A percentile compares a stretch with the other conserved stretches of the same genome.
Conservation (phyloP, 495 filamentous ascomycete species). For the Podospora appendiculata region DNA sequence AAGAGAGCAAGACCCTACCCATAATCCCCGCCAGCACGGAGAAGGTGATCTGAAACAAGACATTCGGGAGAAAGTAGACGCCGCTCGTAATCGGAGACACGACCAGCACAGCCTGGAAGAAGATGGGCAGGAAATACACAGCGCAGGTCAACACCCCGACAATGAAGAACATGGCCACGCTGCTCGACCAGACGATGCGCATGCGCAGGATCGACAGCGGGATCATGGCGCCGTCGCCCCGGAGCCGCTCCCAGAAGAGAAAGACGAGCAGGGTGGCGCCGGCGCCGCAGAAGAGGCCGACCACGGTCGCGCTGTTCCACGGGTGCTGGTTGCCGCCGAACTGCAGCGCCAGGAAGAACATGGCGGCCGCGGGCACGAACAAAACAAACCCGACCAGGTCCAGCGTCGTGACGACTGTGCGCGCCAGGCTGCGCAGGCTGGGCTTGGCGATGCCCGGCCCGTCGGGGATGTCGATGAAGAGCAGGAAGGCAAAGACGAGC, state of each 20-base stretch:
- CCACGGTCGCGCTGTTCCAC: constrained; percentile 55
- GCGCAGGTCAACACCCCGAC: constrained; percentile 46
- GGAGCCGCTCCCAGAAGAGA: constrained; percentile 48
- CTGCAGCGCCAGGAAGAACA: constrained; percentile 65
- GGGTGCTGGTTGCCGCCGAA: constrained; percentile 64
- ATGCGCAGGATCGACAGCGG: constrained; percentile 58
- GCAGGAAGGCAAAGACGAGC: constrained; percentile 48
- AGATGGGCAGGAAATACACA: constrained; percentile 54
- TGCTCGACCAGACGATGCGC: constrained; percentile 47
- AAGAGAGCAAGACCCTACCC: constrained; percentile 23
- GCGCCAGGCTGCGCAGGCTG: constrained; percentile 17
- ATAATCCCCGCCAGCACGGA: constrained; percentile 30
- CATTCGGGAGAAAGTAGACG: constrained; percentile 40
- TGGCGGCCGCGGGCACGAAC: constrained; percentile 61
- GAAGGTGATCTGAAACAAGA: constrained; percentile 31
- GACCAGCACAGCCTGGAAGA: constrained; percentile 55
- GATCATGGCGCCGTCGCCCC: constrained; percentile 59
- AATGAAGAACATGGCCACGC: constrained; percentile 42
- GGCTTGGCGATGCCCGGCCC: constrained; percentile 25
- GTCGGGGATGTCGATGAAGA: constrained; percentile 42
- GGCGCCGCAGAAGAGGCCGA: constrained; percentile 57
- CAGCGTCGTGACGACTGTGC: constrained; percentile 40
- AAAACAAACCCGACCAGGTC: constrained; percentile 56
- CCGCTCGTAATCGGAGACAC: constrained; percentile 39
- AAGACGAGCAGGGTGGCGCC: constrained; percentile 53